Evolutionary conservation across 139 green algal genomes (phyloP), one percentile per base, ranked within the genome.

Genomic region (Haematococcus lacustris): DNA sequence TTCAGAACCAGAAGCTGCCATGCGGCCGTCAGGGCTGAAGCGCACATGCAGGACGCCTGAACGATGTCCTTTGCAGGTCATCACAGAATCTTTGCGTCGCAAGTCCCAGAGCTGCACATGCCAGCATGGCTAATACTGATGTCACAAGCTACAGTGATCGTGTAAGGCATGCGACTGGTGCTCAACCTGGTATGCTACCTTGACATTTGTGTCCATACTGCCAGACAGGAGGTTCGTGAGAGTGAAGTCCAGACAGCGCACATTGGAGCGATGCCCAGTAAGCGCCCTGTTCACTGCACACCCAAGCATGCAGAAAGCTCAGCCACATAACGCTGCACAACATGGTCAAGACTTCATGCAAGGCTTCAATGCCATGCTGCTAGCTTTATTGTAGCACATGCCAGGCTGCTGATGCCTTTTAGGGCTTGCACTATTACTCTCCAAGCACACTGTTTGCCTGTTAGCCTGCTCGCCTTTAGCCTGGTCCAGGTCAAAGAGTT

Each of bases 1-100:
- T n/a, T 87, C 68, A 25, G 78, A 82, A 23, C 86, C 91, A 9
- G 87, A 88, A 2, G 87, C 84, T 0, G 96, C 75, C 88, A 90
- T 94, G 28, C 85, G 81, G 23, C 87, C 85, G 51, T 96, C 90
- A 1, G 91, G 91, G 80, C 85, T 93, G 78, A 94, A 93, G 1
- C 70, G 69, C 2, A 91, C 64, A 37, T 89, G 79, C 3, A 47
- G 84, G 1, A 96, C 85, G 26, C 78, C 81, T 3, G 70, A 66
- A 4, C 51, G 86, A 76, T 95, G 88, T 1, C 86, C 88, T 64
- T 91, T 93, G 78, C 87, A 93, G 13, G 91, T 94, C 51, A 77
- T 72, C 38, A 93, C 86, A 71, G 81, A 88, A 17, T 82, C 82
- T 59, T 89, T 88, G 37, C 77, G 71, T 3, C 88, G 78, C 39